A percentile compares a stretch with the other conserved stretches of the same genome.
Evolutionary conservation across 805 yeast genomes (phyloP).

Genomic region (Yarrowia sp.): DNA sequence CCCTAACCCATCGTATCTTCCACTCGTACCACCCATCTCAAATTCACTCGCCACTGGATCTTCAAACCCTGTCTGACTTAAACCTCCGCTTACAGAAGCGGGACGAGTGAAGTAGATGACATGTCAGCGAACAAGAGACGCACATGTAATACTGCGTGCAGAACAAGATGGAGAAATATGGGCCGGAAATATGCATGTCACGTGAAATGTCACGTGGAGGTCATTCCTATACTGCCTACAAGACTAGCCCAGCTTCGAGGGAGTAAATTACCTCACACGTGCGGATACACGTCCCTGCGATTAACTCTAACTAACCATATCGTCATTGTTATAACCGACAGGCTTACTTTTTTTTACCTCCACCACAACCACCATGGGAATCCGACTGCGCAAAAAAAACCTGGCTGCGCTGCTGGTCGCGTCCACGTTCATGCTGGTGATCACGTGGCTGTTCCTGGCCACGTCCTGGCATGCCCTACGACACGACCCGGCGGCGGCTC

Average conservation of each 20-base stretch:
- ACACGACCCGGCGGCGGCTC: slow-evolving; percentile 13
- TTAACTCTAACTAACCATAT: neutral
- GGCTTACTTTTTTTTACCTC: neutral
- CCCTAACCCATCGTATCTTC: no score
- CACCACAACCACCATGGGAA: slow-evolving; percentile 12
- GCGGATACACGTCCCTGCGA: neutral
- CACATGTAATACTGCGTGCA: no score
- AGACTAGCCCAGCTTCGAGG: no score
- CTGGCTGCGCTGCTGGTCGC: slow-evolving; percentile 24
- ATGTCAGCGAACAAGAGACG: neutral
- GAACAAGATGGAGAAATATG: no score
- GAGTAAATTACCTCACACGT: neutral
- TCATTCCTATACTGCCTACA: no score
- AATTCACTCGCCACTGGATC: neutral
- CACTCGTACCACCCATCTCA: neutral
- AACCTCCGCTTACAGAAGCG: neutral
- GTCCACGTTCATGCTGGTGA: slow-evolving; percentile 9
- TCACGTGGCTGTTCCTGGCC: slow-evolving; percentile 22
- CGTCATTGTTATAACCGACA: no score
- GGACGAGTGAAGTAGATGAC: neutral
- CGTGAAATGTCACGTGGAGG: neutral
- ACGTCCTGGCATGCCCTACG: slow-evolving; percentile 15
- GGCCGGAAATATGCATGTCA: no score
- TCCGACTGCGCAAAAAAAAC: slow-evolving; percentile 23
- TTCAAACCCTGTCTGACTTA: neutral